Conservation (phyloP, 1,139 yeast genomes). For the Wickerhamomyces sp. region DNA sequence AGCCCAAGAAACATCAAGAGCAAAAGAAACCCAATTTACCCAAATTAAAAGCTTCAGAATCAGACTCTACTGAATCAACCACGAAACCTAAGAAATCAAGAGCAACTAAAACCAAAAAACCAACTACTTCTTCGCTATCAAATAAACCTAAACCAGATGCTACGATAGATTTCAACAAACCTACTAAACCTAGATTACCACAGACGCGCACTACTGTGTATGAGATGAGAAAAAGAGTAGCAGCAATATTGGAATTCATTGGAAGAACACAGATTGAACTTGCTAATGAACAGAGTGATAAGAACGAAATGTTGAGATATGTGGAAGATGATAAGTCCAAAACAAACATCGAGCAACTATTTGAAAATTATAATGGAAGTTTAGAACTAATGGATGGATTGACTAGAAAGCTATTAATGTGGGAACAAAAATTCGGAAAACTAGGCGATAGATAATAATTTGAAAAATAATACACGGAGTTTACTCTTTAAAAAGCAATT, state of each 20-base stretch:
- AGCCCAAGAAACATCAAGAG: not conserved
- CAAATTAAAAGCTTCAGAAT: conserved; percentile 9
- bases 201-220: conserved; percentile 65
- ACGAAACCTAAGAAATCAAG: conserved; percentile 15
- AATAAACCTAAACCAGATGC: conserved; percentile 20
- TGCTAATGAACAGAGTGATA: conserved; percentile 60
- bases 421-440: conserved; percentile 66
- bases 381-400: conserved; percentile 62
- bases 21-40: conserved; percentile 4
- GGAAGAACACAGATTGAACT: conserved; percentile 81
- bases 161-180: conserved; percentile 45
- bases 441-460: conserved; percentile 15
- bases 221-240: conserved; percentile 84
- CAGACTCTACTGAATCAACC: conserved; percentile 16
- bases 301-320: conserved; percentile 43
- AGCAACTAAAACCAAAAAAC: conserved; percentile 5
- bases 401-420: conserved; percentile 60
- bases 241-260: conserved; percentile 86
- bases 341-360: conserved; percentile 31
- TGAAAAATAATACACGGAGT: not conserved
- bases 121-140: conserved; percentile 4
- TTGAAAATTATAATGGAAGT: conserved; percentile 52
- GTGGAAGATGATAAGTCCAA: conserved; percentile 37
- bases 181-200: conserved; percentile 81
- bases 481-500: not conserved